A percentile compares a stretch with the other conserved stretches of the same genome.
phyloP scores from a whole-genome alignment of 129 eudicot genomes.

The Lonicera japonica region DNA sequence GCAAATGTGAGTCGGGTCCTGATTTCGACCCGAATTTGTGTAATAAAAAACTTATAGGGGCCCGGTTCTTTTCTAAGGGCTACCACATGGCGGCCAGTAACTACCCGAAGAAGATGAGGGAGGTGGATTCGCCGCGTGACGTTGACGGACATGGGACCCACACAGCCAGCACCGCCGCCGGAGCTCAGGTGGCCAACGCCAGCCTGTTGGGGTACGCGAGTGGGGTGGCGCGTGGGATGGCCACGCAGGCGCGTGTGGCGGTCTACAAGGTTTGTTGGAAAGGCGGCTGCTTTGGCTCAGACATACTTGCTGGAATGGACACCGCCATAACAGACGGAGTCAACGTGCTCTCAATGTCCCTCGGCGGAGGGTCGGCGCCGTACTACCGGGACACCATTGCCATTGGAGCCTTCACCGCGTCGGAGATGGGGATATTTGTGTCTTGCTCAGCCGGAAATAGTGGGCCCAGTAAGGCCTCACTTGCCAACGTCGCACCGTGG shows the following conservation, averaged over 20 bases:
- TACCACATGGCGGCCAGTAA: slow-evolving; percentile 40
- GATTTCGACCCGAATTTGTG: slow-evolving; percentile 41
- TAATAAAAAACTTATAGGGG: slow-evolving; percentile 79
- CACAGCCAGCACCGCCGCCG: slow-evolving; percentile 79
- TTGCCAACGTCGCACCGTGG: slow-evolving; percentile 91
- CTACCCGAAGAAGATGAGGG: slow-evolving; percentile 11
- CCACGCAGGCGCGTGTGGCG: slow-evolving; percentile 64
- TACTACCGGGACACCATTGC: slow-evolving; percentile 69
- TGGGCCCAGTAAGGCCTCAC: slow-evolving; percentile 51
- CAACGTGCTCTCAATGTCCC: slow-evolving; percentile 64
- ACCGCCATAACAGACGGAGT: slow-evolving; percentile 68
- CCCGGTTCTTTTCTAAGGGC: slow-evolving; percentile 57
- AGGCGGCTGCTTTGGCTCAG: slow-evolving; percentile 73
- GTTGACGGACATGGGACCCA: slow-evolving; percentile 92
- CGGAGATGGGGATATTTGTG: slow-evolving; percentile 75
- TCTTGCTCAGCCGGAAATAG: slow-evolving; percentile 91
- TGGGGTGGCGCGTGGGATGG: slow-evolving; percentile 91
- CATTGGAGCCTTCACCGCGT: slow-evolving; percentile 69
- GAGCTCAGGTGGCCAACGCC: slow-evolving; percentile 49
- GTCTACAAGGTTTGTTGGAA: slow-evolving; percentile 73
- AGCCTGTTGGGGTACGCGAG: slow-evolving; percentile 72
- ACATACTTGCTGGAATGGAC: slow-evolving; percentile 82
- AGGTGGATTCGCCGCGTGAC: slow-evolving; percentile 60
- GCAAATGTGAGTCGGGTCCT: slow-evolving; percentile 46
- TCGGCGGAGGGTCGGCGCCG: slow-evolving; percentile 72